Evolutionary conservation across 2,329 filamentous ascomycete genomes (phyloP), one percentile per base, ranked within the genome.

Genomic region (Xylariaceae sp.): DNA sequence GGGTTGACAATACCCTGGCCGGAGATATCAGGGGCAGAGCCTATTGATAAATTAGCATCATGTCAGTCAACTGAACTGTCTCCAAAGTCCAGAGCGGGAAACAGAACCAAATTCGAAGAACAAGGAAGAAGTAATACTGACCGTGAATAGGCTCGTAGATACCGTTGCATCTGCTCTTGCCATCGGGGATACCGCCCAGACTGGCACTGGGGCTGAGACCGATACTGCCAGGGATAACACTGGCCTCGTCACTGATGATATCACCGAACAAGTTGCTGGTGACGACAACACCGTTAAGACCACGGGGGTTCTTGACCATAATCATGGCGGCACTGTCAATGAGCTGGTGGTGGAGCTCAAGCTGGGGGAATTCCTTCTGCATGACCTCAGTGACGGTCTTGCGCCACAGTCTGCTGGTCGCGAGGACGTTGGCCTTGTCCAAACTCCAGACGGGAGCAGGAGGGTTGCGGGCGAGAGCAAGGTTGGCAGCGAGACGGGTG

Each of bases 81-180:
- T 37, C 48, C 18, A 34, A 5, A 3, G 15, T 34, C 8, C 13
- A 4, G 58, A 47, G 2, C 30, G 37, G 37, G 37, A 41, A 41
- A 13, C 8, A 41, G 3, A 13, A 41, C 11, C 11, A 13, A 15
- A 2, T 45, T 45, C 41, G 41, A 30, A 23, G 11, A 49, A 11
- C 17, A 50, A 48, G n/a, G 15, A 10, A 34, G 1, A 8, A 45
- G 4, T 37, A 44, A 41, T n/a, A 71, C 77, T 61, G 79, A 91
- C 90, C 92, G 75, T 99, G 93, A 69, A 99, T 97, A 30, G 93
- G 93, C 82, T 97, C 93, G 74, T 96, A 99, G 71, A 97, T 96
- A 68, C 92, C 93, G 73, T 95, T 96, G 72, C 92, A 90, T 73
- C 84, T 87, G 68, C 80, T 83, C 80, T 91, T 89, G 57, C 90